phyloP scores from a whole-genome alignment of 176 grass and related monocot species.

The Avena sativa region DNA sequence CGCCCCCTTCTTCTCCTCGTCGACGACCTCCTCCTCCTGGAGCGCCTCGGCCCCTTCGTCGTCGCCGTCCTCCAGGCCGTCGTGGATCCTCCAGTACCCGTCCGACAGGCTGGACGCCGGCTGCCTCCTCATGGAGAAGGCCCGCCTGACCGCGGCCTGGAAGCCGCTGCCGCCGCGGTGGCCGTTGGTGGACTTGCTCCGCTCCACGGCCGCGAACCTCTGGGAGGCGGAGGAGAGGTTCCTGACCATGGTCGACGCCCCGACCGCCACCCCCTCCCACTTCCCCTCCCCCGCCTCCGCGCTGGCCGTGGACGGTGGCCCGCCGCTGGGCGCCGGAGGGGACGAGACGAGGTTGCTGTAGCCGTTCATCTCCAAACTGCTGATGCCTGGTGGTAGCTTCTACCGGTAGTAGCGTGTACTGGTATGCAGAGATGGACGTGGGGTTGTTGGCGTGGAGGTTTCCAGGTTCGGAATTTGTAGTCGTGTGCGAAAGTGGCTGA shows the following conservation, averaged over 20 bases:
- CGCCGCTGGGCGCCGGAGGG: constrained; percentile 3
- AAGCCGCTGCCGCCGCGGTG: constrained; percentile 5
- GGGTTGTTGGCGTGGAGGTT: neutral
- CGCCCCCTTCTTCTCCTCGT: neutral
- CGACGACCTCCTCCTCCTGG: constrained; percentile 25
- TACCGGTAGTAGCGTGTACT: neutral
- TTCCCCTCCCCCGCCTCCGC: neutral
- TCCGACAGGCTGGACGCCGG: constrained; percentile 44
- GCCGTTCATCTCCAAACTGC: neutral
- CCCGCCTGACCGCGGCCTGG: constrained; percentile 39
- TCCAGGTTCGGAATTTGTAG: neutral
- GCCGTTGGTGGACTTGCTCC: constrained; percentile 30
- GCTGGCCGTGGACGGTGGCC: neutral
- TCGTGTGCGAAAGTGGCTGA: neutral
- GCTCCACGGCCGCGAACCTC: constrained; percentile 48
- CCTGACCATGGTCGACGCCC: constrained; percentile 38
- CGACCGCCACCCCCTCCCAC: constrained; percentile 37
- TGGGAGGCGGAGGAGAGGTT: constrained; percentile 50
- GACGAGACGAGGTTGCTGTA: constrained; percentile 35
- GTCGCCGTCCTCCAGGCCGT: constrained; percentile 32
- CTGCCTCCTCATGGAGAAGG: constrained; percentile 56
- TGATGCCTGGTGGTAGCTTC: neutral
- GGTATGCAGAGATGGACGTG: neutral
- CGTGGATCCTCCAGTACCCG: constrained; percentile 57
- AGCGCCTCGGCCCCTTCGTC: neutral